phyloP scores from a whole-genome alignment of 768 basidiomycete genomes.

The Calocera cornea region DNA sequence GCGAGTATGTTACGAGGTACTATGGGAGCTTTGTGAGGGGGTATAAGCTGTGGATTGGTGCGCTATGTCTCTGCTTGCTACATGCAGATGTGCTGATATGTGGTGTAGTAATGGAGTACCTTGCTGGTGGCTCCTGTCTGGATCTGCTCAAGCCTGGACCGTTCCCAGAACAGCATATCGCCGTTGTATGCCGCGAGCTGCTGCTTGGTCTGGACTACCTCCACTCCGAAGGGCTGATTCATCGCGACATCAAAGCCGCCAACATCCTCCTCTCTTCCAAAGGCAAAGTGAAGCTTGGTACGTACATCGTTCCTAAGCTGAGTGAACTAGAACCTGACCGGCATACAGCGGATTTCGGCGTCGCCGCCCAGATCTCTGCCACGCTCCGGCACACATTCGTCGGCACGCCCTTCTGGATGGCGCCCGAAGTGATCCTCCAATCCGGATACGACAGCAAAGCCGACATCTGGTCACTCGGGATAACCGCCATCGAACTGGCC shows the following conservation, averaged over 20 bases:
- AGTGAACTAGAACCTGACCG: neutral
- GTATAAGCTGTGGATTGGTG: constrained; percentile 89
- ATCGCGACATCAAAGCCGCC: constrained; percentile 97
- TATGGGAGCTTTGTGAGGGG: constrained; percentile 94
- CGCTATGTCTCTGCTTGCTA: constrained; percentile 7
- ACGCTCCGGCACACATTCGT: constrained; percentile 95
- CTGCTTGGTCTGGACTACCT: constrained; percentile 88
- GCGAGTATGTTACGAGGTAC: constrained; percentile 90
- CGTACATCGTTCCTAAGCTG: constrained; percentile 4
- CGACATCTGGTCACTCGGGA: constrained; percentile 96
- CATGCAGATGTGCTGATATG: neutral
- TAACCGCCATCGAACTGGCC: constrained; percentile 97
- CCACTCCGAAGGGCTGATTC: constrained; percentile 91
- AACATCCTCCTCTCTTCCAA: constrained; percentile 82
- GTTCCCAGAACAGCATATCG: constrained; percentile 88
- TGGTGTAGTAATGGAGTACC: constrained; percentile 80
- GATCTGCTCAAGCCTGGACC: constrained; percentile 86
- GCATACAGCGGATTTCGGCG: constrained; percentile 76
- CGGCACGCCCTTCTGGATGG: constrained; percentile 97
- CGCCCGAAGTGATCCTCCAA: constrained; percentile 94
- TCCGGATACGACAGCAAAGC: constrained; percentile 93
- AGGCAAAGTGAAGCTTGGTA: constrained; percentile 79
- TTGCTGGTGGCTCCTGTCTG: constrained; percentile 95
- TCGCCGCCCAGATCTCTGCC: constrained; percentile 84
- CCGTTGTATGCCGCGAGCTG: constrained; percentile 86